Base-by-base conservation (phyloP, 352 stramenopile genomes). In the Phytophthora citricola region DNA sequence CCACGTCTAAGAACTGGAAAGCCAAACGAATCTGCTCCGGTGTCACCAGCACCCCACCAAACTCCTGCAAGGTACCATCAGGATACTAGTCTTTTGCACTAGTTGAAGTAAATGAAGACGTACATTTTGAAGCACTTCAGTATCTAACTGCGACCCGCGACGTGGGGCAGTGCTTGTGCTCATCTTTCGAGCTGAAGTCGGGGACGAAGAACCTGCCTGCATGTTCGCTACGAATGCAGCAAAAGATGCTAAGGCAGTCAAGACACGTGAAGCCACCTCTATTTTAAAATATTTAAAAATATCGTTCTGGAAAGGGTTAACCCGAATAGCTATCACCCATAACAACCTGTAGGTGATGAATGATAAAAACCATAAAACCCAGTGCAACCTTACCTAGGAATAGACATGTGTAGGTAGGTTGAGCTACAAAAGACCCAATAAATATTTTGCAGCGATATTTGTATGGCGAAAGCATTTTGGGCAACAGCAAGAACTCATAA, bases 1-100 rank as follows among this genome's bases (percentile, higher is more conserved):
- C 89, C 8, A 95, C 60, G 72, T 97, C 92, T 12, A 98, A 87
- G 66, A 98, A 97, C 57, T 97, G 78, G 74, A 98, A 98, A 34
- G 89, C 91, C 20, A 73, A 63, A 39, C 75, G 79, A 41, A 97
- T 92, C 71, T 98, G 90, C 32, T 95, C 85, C 0, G 86, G 78
- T 14, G 83, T 94, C 26, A 97, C 80, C 12, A 94, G 60, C 29
- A 97, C 85, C 4, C 91, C 91, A 39, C 91, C 90, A 36, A 91
- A 85, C 20, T 87, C 79, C 73, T 96, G 32, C n/a, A 38, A 49
- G 48, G 3, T 14, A 26, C 4, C 24, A 26, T 26, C 24, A 4
- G 1, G 24, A 3, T 36, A 36, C 32, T 26, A 20, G 4, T 14
- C 4, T 48, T 17, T 29, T 5, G 12, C 20, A 47, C 6, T 12